Base-by-base conservation (phyloP, 2,329 filamentous ascomycete species). In the Graphiopsis chlorocephala region DNA sequence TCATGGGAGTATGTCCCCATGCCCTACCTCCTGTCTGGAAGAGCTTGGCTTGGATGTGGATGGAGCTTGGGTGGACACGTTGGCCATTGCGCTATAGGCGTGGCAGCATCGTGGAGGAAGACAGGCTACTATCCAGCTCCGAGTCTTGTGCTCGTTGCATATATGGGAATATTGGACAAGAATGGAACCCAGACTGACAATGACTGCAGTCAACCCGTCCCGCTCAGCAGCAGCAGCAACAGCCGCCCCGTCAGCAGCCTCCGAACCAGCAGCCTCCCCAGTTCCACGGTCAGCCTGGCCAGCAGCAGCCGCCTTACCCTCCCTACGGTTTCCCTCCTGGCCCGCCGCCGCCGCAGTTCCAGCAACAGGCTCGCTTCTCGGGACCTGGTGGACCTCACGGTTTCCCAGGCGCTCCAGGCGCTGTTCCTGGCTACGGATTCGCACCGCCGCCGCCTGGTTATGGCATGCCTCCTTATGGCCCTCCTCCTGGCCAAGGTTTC, bases 81-180 rank as follows among this genome's bases (percentile, higher is more conserved):
- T 58, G 55, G 55, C 33, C 20, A 15, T 26, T 58, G 23, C 89
- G 90, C 90, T 90, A 90, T 90, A 90, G 90, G 92, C 92, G 93
- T 93, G 96, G 92, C 84, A 90, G 83, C 85, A 86, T 83, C 97
- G 93, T 96, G 89, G 93, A 97, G 81, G 89, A 90, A 89, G 97
- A 93, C 93, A 71, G 71, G 93, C 97, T 97, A 93, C 93, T 93
- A 97, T 97, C 93, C 93, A 97, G 97, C 93, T 97, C 93, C 97
- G 93, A 97, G 72, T 67, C 63, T 62, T 52, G 60, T 50, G 12
- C 20, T 42, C 28, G 12, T 17, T 50, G n/a, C 35, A 20, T 29
- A 2, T 25, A 17, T 23, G 26, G 20, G 11, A 42, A 6, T n/a
- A n/a, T 23, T 15, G 29, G 14, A 12, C 10, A 14, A 17, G n/a